These are phyloP conservation scores for Litsea cubeba DNA, from an alignment of 164 flowering plant species.

Conservation along the genomic window DNA sequence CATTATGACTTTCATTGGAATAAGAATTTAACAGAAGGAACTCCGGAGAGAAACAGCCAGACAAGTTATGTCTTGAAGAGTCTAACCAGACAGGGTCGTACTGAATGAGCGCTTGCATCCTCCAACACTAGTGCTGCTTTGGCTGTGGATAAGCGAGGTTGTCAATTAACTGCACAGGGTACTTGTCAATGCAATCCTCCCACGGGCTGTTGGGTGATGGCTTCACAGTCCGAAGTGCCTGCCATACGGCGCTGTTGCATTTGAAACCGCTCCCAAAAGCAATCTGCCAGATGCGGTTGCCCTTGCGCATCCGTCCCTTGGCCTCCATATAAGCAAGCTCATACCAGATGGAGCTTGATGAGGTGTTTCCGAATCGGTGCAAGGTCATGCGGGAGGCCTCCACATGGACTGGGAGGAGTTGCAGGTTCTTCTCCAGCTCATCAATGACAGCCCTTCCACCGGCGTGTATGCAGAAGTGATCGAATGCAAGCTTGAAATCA, in stretches of 20 bases:
- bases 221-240: slow-evolving; percentile 55
- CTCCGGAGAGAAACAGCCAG: slow-evolving; percentile 5
- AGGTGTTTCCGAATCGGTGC: slow-evolving; percentile 74
- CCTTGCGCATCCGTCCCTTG: slow-evolving; percentile 63
- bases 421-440: slow-evolving; percentile 80
- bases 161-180: slow-evolving; percentile 40
- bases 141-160: slow-evolving; percentile 10
- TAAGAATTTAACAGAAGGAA: neutral
- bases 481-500: slow-evolving; percentile 78
- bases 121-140: neutral
- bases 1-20: neutral
- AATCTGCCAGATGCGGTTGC: slow-evolving; percentile 76
- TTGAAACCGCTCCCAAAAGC: slow-evolving; percentile 82
- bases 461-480: slow-evolving; percentile 85
- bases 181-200: slow-evolving; percentile 67
- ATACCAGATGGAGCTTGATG: slow-evolving; percentile 87
- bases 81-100: neutral
- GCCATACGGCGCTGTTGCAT: slow-evolving; percentile 86
- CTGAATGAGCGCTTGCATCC: neutral
- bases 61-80: neutral
- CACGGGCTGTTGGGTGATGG: slow-evolving; percentile 59
- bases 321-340: slow-evolving; percentile 77
- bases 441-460: slow-evolving; percentile 89
- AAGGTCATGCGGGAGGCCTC: slow-evolving; percentile 82
- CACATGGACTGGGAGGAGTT: slow-evolving; percentile 50